These are phyloP conservation scores for Leishmania tropica DNA, from an alignment of 208 protist species.

Conservation along the genomic window DNA sequence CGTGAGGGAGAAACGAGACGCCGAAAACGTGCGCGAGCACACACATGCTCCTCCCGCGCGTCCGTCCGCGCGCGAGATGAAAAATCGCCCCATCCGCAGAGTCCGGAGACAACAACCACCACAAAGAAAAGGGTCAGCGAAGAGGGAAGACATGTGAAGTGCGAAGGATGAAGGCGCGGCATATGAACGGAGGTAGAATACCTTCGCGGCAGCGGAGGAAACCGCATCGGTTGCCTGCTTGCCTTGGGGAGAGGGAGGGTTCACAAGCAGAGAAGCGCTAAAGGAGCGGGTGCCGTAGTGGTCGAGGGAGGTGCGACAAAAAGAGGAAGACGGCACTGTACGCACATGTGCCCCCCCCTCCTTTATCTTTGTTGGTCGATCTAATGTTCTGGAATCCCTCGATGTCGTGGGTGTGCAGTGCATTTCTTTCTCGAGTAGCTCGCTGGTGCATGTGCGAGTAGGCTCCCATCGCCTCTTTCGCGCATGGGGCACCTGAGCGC, in stretches of 20 bases:
- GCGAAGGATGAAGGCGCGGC: background rate
- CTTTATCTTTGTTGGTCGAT: background rate
- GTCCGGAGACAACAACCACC: background rate
- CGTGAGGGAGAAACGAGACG: background rate
- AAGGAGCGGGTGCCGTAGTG: background rate
- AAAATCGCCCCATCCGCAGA: background rate
- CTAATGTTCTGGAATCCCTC: background rate
- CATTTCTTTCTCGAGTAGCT: background rate
- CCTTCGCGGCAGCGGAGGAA: background rate
- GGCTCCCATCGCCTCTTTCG: background rate
- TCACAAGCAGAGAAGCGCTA: background rate
- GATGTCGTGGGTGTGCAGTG: background rate
- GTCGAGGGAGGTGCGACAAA: background rate
- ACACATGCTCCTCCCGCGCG: background rate
- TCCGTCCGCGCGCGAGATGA: background rate
- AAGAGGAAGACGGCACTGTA: background rate
- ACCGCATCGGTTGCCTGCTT: background rate
- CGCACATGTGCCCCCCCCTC: background rate
- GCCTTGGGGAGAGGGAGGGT: background rate
- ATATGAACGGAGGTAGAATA: background rate
- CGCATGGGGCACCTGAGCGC: too few species aligned
- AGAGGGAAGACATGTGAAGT: constrained; percentile 4
- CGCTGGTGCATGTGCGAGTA: background rate
- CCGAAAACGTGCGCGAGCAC: background rate
- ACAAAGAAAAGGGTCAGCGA: background rate